These are phyloP conservation scores for Trametes villosa DNA, from an alignment of 768 basidiomycete species.

Conservation along the genomic window DNA sequence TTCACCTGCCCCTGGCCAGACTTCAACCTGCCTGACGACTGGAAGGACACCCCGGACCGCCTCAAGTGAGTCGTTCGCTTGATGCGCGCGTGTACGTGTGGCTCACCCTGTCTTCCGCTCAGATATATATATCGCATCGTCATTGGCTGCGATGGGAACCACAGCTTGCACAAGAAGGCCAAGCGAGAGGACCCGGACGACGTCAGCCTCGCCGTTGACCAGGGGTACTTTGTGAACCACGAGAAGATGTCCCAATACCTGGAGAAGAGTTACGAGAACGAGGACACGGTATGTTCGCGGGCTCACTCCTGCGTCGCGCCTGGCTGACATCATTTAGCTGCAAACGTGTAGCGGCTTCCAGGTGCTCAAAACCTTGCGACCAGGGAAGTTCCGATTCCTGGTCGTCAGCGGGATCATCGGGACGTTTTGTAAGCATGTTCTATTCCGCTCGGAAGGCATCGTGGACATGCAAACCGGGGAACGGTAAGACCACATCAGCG, in stretches of 20 bases:
- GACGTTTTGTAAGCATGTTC: background rate
- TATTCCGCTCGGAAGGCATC: background rate
- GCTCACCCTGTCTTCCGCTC: background rate
- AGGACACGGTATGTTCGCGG: background rate
- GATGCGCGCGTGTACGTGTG: background rate
- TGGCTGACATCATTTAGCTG: background rate
- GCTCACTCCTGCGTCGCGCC: background rate
- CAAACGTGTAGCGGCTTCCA: background rate
- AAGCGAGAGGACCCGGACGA: background rate
- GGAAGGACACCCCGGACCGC: background rate
- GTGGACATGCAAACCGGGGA: background rate
- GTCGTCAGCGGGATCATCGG: background rate
- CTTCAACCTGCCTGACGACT: constrained; percentile 1
- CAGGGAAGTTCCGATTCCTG: background rate
- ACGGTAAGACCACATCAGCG: background rate
- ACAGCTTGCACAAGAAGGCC: background rate
- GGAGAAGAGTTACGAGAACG: background rate
- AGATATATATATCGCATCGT: background rate
- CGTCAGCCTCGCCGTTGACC: background rate
- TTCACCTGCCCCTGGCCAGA: background rate
- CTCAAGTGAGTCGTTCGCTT: background rate
- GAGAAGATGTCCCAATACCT: background rate
- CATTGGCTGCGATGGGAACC: background rate
- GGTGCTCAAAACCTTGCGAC: background rate
- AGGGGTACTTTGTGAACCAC: background rate